Percentiles rank a stretch among this genome's conserved stretches.
phyloP scores from a whole-genome alignment of 345 rosid species.

The Nephelium lappaceum region DNA sequence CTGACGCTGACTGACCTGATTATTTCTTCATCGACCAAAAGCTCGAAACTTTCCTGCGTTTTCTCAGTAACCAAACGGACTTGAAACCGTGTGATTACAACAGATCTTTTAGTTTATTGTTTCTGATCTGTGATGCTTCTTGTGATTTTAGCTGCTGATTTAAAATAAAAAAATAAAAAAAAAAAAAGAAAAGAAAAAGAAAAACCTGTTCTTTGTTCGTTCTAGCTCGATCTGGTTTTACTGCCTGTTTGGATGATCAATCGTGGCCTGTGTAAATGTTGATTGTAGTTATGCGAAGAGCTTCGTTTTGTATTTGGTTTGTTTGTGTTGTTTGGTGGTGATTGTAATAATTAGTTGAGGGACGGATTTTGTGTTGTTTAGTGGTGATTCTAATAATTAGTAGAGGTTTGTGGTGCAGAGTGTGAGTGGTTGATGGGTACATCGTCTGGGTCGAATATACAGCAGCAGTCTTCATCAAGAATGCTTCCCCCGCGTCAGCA shows the following conservation, averaged over 20 bases:
- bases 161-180: background rate
- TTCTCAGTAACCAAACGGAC: background rate
- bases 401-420: conserved; percentile 11
- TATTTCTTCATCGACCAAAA: background rate
- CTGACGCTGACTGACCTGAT: background rate
- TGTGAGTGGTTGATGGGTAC: conserved; percentile 63
- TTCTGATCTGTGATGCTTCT: conserved; percentile 12
- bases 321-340: too few relatives aligned
- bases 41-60: conserved; percentile 3
- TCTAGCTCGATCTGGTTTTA: conserved; percentile 12
- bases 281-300: too few relatives aligned
- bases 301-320: too few relatives aligned
- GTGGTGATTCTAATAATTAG: background rate
- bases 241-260: background rate
- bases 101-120: background rate
- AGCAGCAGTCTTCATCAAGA: conserved; percentile 55
- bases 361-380: background rate
- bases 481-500: conserved; percentile 97
- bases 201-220: background rate
- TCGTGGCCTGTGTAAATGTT: too few relatives aligned
- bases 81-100: background rate
- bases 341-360: too few relatives aligned
- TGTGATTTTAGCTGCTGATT: background rate
- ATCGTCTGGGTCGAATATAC: conserved; percentile 86
- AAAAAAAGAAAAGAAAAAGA: too few relatives aligned